Evolutionary conservation across 176 grass and related monocot genomes (phyloP).

Genomic region (Saccharum spontaneum): DNA sequence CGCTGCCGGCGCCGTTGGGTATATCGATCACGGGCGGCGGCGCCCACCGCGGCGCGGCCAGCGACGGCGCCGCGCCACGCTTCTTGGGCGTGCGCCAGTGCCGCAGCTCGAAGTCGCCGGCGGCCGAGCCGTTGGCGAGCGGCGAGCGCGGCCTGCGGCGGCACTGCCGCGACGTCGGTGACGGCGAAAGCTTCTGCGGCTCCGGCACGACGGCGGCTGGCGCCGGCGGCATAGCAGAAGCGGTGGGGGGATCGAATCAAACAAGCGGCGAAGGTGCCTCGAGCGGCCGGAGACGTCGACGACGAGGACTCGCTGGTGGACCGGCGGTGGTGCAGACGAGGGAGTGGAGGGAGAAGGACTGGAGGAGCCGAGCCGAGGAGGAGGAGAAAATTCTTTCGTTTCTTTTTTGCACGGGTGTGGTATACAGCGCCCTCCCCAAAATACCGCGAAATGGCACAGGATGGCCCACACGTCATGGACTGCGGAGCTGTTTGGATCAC

Average conservation of each 20-base stretch:
- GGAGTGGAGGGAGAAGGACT: background rate
- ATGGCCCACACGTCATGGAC: constrained; percentile 24
- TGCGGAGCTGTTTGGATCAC: background rate
- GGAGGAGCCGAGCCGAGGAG: background rate
- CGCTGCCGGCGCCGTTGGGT: constrained; percentile 9
- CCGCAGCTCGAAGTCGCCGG: constrained; percentile 66
- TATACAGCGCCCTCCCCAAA: background rate
- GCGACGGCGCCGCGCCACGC: background rate
- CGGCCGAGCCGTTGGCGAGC: constrained; percentile 30
- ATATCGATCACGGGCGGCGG: constrained; percentile 50
- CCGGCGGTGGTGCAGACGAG: background rate
- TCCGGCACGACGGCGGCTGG: constrained; percentile 22
- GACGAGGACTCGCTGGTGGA: background rate
- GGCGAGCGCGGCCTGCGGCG: constrained; percentile 24
- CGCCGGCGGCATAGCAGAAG: constrained; percentile 36
- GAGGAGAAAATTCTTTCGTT: constrained; percentile 6
- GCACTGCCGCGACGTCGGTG: background rate
- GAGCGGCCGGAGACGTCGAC: background rate
- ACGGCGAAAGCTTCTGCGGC: background rate
- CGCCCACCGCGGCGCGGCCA: background rate
- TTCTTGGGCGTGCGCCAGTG: constrained; percentile 58
- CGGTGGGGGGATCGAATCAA: background rate
- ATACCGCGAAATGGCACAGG: background rate
- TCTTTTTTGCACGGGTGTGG: constrained; percentile 15
- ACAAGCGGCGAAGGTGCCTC: background rate